A percentile compares a stretch with the other conserved stretches of the same genome.
These are phyloP conservation scores for Psilocybe cyanescens DNA, from an alignment of 768 basidiomycete genomes.

Conservation along the genomic window DNA sequence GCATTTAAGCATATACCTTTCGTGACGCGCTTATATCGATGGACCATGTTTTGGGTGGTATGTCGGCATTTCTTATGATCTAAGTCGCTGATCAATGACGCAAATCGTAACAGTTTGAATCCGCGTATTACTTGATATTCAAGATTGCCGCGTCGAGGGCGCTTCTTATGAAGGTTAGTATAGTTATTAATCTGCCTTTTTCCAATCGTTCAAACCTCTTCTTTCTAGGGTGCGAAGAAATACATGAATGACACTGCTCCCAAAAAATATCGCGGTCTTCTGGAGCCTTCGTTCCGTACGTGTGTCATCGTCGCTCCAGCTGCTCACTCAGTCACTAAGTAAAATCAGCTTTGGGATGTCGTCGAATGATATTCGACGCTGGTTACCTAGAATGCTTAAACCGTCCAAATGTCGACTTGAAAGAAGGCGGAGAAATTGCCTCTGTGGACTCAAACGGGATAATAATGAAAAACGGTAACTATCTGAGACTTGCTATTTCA, in stretches of 20 bases:
- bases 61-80: background rate
- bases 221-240: slow-evolving; percentile 10
- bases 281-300: slow-evolving; percentile 56
- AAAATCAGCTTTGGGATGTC: slow-evolving; percentile 50
- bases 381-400: slow-evolving; percentile 49
- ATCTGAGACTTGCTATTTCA: background rate
- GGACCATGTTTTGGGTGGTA: slow-evolving; percentile 20
- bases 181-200: background rate
- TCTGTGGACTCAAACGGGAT: slow-evolving; percentile 46
- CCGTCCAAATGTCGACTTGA: slow-evolving; percentile 44
- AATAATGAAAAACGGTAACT: slow-evolving; percentile 39
- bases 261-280: slow-evolving; percentile 41
- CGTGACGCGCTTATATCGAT: slow-evolving; percentile 16
- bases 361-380: slow-evolving; percentile 54
- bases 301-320: background rate
- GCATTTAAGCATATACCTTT: slow-evolving; percentile 17
- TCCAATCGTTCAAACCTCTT: slow-evolving; percentile 7
- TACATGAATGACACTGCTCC: slow-evolving; percentile 49
- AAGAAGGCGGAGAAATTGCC: slow-evolving; percentile 45
- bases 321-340: background rate
- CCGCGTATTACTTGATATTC: slow-evolving; percentile 13
- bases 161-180: slow-evolving; percentile 13
- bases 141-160: slow-evolving; percentile 1
- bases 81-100: background rate
- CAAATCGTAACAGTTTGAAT: slow-evolving; percentile 10